Conservation (phyloP, 2,329 filamentous ascomycete genomes). For the Zymoseptoria ardabiliae region DNA sequence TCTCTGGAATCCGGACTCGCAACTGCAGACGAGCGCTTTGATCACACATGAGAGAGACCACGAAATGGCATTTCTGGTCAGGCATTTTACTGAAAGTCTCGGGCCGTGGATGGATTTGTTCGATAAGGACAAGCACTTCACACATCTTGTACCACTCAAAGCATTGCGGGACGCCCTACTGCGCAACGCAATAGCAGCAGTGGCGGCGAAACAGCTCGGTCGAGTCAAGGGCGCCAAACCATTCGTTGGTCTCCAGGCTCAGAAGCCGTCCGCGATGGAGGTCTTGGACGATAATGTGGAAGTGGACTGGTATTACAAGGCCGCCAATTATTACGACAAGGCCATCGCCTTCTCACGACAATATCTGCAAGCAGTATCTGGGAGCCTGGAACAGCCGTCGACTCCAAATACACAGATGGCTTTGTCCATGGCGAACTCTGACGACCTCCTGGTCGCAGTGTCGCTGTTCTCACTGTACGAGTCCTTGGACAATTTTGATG, state of each 20-base stretch:
- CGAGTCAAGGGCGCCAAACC: conserved; percentile 48
- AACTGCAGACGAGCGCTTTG: conserved; percentile 27
- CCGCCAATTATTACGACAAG: conserved; percentile 53
- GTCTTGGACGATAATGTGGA: conserved; percentile 41
- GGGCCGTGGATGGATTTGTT: conserved; percentile 55
- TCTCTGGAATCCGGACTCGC: conserved; percentile 25
- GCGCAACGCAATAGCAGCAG: conserved; percentile 52
- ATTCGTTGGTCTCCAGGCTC: conserved; percentile 41
- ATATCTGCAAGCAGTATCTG: conserved; percentile 36
- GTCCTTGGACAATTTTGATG: conserved; percentile 54
- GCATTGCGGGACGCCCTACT: conserved; percentile 45
- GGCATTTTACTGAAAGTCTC: conserved; percentile 53
- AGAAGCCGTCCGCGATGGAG: conserved; percentile 46
- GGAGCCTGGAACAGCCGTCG: conserved; percentile 18
- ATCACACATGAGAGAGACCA: conserved; percentile 39
- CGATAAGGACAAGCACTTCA: conserved; percentile 52
- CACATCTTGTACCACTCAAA: conserved; percentile 52
- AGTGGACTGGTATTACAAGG: conserved; percentile 54
- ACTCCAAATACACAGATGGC: conserved; percentile 16
- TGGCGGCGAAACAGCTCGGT: conserved; percentile 54
- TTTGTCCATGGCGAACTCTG: conserved; percentile 38
- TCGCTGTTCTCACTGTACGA: conserved; percentile 62
- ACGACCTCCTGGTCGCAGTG: conserved; percentile 57
- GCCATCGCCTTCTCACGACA: conserved; percentile 39
- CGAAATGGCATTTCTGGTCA: conserved; percentile 52